Evolutionary conservation across 768 basidiomycete species (phyloP).

Genomic region (Leccinum barrowsii): DNA sequence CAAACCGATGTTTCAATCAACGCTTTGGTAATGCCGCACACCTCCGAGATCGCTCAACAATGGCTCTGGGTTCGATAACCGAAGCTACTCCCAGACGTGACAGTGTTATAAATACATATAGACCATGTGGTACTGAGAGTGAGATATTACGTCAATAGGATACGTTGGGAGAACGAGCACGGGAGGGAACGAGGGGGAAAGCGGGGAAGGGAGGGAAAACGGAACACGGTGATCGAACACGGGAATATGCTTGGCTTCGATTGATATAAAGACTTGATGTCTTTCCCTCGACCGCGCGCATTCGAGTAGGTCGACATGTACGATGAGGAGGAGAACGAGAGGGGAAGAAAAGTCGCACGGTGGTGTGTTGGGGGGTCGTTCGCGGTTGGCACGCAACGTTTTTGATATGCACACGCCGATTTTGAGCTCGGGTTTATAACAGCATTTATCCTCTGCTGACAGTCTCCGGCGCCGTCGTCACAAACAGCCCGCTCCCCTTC

Average conservation of each 20-base stretch:
- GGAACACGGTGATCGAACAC: constrained; percentile 13
- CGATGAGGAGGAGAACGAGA: constrained; percentile 4
- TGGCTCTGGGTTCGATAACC: too few species aligned
- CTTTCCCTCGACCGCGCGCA: too few species aligned
- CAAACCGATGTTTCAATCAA: not conserved
- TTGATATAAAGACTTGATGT: constrained; percentile 10
- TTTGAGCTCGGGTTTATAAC: constrained; percentile 32
- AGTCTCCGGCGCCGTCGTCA: constrained; percentile 1
- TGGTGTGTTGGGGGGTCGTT: constrained; percentile 12
- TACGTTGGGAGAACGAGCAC: not conserved
- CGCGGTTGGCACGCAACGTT: constrained; percentile 20
- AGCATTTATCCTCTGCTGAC: constrained; percentile 19
- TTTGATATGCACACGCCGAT: constrained; percentile 34
- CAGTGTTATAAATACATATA: too few species aligned
- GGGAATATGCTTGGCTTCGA: constrained; percentile 14
- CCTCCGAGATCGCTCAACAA: not conserved
- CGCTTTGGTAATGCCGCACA: not conserved
- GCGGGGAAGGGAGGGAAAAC: not conserved
- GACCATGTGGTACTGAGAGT: not conserved
- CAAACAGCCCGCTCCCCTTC: not conserved
- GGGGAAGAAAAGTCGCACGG: constrained; percentile 29
- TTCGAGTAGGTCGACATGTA: too few species aligned
- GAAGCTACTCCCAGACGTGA: too few species aligned
- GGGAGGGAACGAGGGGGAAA: not conserved
- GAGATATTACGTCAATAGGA: not conserved